Base-by-base conservation (phyloP, 129 eudicot species). In the Arctium minus region DNA sequence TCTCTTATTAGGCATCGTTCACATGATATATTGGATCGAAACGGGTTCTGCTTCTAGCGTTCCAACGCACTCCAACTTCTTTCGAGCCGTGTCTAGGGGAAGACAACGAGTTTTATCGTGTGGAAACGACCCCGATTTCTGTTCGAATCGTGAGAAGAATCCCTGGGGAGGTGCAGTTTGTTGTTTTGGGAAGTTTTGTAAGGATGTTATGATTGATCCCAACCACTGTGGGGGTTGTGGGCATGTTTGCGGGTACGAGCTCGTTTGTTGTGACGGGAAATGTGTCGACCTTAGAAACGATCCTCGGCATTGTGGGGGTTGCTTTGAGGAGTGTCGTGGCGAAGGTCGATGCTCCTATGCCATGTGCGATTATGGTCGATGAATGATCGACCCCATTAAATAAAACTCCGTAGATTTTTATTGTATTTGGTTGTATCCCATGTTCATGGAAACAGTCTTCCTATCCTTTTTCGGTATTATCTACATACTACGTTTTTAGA, bases 151-250 rank as follows among this genome's bases (percentile, higher is more conserved):
- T 22, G 27, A 22, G 27, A 22, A 22, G 27, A 90, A 86, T 68
- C 94, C 87, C 0, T 86, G 89, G 88, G 88, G 90, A 0, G 94
- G 94, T 40, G 73, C 44, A 6, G 85, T 88, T 27, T 90, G 91
- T 60, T 90, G 94, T 80, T 88, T 84, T 40, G 80, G 76, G 40
- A 87, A 53, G 78, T 86, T 81, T 3, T 90, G 94, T 72, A 88
- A 79, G 75, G 90, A 88, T 84, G 80, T 84, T 22, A 65, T 6
- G 78, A 74, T 68, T 39, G 91, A 90, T 37, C 70, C 71, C 27
- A 80, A 80, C 77, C 78, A 89, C 68, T 89, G 93, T 80, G 93
- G 89, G 42, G 70, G 44, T 1, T 89, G 90, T 85, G 90, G 90
- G 40, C 83, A 70, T 38, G 86, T 78, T 60, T 89, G 93, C 42